Conservation (phyloP, 768 basidiomycete species). For the Kwoniella sp. region DNA sequence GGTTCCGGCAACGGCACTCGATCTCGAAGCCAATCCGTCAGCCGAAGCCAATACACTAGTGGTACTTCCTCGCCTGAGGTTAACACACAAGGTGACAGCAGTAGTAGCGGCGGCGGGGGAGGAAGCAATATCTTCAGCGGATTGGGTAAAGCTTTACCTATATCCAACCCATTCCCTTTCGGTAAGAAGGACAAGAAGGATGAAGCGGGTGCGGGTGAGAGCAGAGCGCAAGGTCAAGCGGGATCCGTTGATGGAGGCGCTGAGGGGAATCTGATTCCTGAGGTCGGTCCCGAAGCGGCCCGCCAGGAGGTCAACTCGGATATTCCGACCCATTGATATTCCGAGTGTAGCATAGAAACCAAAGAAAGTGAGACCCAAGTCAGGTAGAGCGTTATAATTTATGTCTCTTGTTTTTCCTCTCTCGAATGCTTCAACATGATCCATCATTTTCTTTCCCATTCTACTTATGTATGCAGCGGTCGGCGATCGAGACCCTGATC, state of each 20-base stretch:
- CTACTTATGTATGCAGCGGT: neutral
- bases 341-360: neutral
- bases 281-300: constrained; percentile 4
- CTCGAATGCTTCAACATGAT: neutral
- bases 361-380: neutral
- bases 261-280: neutral
- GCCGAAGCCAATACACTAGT: neutral
- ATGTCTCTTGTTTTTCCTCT: neutral
- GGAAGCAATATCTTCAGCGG: constrained; percentile 10
- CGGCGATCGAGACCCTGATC: neutral
- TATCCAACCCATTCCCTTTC: constrained; percentile 16
- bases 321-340: constrained; percentile 2
- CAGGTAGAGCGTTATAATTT: neutral
- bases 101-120: neutral
- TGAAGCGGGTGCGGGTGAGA: neutral
- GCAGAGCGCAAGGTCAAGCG: neutral
- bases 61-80: neutral
- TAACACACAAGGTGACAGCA: neutral
- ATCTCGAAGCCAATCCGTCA: constrained; percentile 10
- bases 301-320: constrained; percentile 1
- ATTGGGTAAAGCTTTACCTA: constrained; percentile 19
- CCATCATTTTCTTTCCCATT: neutral
- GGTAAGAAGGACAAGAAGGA: constrained; percentile 19
- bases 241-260: too few species aligned
- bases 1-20: neutral